Evolutionary conservation across 1,139 yeast species (phyloP).

Genomic region (Taphrina betulina): DNA sequence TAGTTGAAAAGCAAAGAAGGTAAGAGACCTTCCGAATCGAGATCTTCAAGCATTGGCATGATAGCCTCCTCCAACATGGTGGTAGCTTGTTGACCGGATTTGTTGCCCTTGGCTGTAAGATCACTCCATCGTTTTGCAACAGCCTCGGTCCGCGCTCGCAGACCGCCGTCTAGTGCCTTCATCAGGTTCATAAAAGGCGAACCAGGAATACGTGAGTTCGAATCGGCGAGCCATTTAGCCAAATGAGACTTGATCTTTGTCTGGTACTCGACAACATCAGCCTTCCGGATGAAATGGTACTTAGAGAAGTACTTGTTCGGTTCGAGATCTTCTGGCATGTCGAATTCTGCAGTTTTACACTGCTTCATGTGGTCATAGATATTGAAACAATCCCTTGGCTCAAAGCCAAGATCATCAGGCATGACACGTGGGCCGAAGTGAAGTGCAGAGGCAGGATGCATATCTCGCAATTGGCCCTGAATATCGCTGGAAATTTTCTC

Average conservation of each 20-base stretch:
- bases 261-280: slow-evolving; percentile 33
- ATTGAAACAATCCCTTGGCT: slow-evolving; percentile 32
- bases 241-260: slow-evolving; percentile 26
- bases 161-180: slow-evolving; percentile 20
- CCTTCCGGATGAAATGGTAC: slow-evolving; percentile 32
- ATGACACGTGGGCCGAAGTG: slow-evolving; percentile 32
- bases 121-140: slow-evolving; percentile 27
- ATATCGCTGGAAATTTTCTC: slow-evolving; percentile 20
- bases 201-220: slow-evolving; percentile 30
- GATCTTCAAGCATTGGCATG: slow-evolving; percentile 33
- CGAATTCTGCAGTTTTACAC: slow-evolving; percentile 32
- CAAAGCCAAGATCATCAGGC: slow-evolving; percentile 32
- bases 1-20: slow-evolving; percentile 33
- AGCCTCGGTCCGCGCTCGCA: slow-evolving; percentile 19
- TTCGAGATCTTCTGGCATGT: slow-evolving; percentile 31
- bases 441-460: slow-evolving; percentile 34
- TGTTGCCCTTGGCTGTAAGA: slow-evolving; percentile 9
- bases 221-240: slow-evolving; percentile 33
- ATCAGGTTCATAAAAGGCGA: slow-evolving; percentile 34
- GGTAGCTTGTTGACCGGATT: slow-evolving; percentile 15
- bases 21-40: slow-evolving; percentile 25
- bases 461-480: slow-evolving; percentile 24
- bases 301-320: slow-evolving; percentile 31
- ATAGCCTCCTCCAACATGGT: slow-evolving; percentile 20
- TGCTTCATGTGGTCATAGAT: slow-evolving; percentile 30